Evolutionary conservation across 78 protist genomes (phyloP).

Genomic region (Creolimax fragrantissima): DNA sequence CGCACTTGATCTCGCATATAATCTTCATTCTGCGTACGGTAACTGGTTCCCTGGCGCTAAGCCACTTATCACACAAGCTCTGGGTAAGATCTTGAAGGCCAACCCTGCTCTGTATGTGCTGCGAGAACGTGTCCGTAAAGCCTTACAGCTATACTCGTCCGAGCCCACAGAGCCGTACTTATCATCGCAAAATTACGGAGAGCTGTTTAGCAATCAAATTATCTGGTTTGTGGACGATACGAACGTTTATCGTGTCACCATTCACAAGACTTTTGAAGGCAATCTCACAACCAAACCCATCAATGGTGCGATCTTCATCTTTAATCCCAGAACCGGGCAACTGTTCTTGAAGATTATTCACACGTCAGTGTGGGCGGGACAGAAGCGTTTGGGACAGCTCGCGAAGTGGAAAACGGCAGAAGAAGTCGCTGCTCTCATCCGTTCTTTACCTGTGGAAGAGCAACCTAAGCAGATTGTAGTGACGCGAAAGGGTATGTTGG

Average conservation of each 20-base stretch:
- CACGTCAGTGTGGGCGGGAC: constrained; percentile 98
- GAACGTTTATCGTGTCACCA: constrained; percentile 97
- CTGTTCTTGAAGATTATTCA: constrained; percentile 97
- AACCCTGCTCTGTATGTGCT: constrained; percentile 89
- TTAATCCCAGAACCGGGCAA: constrained; percentile 99
- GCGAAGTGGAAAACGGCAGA: constrained; percentile 97
- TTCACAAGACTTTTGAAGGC: constrained; percentile 97
- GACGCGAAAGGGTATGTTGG: constrained; percentile 94
- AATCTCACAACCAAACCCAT: constrained; percentile 91
- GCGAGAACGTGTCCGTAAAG: constrained; percentile 98
- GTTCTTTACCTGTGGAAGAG: constrained; percentile 96
- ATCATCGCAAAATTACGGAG: constrained; percentile 65
- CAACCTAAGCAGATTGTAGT: constrained; percentile 99
- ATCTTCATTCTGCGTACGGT: constrained; percentile 89
- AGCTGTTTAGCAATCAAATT: constrained; percentile 91
- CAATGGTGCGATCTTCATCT: constrained; percentile 99
- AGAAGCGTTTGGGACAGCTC: constrained; percentile 97
- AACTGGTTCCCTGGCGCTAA: constrained; percentile 96
- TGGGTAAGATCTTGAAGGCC: constrained; percentile 93
- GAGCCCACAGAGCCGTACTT: constrained; percentile 75
- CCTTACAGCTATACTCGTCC: constrained; percentile 92
- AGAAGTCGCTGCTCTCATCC: constrained; percentile 97
- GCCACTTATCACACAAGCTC: constrained; percentile 84
- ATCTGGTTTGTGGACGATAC: constrained; percentile 99
- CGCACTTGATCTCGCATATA: constrained; percentile 98